Conservation (phyloP, 257 asterid genomes). For the Nicotiana undulata region DNA sequence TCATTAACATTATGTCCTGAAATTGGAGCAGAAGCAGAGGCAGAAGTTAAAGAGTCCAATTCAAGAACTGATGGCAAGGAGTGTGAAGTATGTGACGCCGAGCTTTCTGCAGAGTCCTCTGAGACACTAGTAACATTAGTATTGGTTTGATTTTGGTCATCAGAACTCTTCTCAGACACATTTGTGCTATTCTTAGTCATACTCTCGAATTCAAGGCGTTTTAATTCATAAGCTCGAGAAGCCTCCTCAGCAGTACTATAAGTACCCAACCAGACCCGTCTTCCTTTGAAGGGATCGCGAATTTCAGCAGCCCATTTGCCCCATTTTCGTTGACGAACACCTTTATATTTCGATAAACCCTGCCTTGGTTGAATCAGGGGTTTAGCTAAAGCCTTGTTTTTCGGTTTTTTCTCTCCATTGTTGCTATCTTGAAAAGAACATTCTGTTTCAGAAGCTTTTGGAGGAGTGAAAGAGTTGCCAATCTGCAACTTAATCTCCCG, state of each 20-base stretch:
- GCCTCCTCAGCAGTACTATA: too few relatives aligned
- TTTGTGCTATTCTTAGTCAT: background rate
- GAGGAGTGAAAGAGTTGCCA: background rate
- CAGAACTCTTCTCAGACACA: constrained; percentile 18
- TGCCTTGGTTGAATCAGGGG: constrained; percentile 8
- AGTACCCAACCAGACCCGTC: too few relatives aligned
- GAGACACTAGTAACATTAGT: constrained; percentile 16
- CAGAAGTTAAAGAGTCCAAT: constrained; percentile 23
- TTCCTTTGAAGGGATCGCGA: too few relatives aligned
- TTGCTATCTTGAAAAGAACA: constrained; percentile 37
- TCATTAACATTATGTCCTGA: background rate
- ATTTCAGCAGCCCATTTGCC: too few relatives aligned
- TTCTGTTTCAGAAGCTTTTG: constrained; percentile 21
- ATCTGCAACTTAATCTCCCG: constrained; percentile 41
- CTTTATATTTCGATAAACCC: background rate
- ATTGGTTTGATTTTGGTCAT: constrained; percentile 5
- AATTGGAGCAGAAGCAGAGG: constrained; percentile 13
- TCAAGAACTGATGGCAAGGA: constrained; percentile 52
- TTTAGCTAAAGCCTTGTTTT: constrained; percentile 6
- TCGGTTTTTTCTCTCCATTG: constrained; percentile 21
- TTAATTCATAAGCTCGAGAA: too few relatives aligned
- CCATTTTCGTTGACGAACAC: too few relatives aligned
- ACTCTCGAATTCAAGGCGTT: too few relatives aligned
- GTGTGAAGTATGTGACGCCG: constrained; percentile 28
- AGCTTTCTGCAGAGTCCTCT: constrained; percentile 32